Evolutionary conservation across 2,329 filamentous ascomycete species (phyloP).

Genomic region (Capronia epimyces): DNA sequence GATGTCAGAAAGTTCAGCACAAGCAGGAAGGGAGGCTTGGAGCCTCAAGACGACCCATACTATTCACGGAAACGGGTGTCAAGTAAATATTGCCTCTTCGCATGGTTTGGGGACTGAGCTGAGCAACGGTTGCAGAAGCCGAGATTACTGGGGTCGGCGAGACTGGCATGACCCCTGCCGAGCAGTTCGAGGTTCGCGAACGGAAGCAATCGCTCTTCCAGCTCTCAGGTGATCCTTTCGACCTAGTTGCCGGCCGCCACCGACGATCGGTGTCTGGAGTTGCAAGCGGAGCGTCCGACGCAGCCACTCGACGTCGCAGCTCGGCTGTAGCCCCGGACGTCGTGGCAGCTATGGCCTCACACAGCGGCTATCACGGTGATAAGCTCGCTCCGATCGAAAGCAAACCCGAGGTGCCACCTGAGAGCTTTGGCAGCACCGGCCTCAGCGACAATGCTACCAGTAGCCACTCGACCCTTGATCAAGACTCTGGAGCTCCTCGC

Average conservation of each 20-base stretch:
- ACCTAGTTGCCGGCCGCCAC: conserved; percentile 20
- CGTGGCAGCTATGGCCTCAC: conserved; percentile 6
- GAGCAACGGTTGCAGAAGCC: conserved; percentile 1
- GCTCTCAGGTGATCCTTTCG: conserved; percentile 26
- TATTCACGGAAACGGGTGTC: conserved; percentile 24
- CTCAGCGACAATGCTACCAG: conserved; percentile 4
- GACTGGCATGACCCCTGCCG: conserved; percentile 21
- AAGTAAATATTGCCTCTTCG: conserved; percentile 6
- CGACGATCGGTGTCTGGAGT: conserved; percentile 25
- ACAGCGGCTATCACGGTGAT: conserved; percentile 22
- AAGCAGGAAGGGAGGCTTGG: conserved; percentile 17
- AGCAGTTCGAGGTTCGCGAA: conserved; percentile 26
- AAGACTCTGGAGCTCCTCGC: conserved; percentile 2
- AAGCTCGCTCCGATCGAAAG: conserved; percentile 24
- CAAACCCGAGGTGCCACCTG: conserved; percentile 12
- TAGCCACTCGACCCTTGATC: conserved; percentile 4
- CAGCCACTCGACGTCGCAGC: conserved; percentile 24
- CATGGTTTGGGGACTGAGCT: not conserved
- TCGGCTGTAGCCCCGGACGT: conserved; percentile 27
- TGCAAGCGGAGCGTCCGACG: conserved; percentile 20
- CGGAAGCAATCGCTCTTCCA: conserved; percentile 26
- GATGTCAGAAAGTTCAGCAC: conserved; percentile 27
- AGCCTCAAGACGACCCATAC: conserved; percentile 25
- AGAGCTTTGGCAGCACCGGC: not conserved
- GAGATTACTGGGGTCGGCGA: conserved; percentile 20